These are phyloP conservation scores for Collybia sordida DNA, from an alignment of 768 basidiomycete genomes.

Conservation along the genomic window DNA sequence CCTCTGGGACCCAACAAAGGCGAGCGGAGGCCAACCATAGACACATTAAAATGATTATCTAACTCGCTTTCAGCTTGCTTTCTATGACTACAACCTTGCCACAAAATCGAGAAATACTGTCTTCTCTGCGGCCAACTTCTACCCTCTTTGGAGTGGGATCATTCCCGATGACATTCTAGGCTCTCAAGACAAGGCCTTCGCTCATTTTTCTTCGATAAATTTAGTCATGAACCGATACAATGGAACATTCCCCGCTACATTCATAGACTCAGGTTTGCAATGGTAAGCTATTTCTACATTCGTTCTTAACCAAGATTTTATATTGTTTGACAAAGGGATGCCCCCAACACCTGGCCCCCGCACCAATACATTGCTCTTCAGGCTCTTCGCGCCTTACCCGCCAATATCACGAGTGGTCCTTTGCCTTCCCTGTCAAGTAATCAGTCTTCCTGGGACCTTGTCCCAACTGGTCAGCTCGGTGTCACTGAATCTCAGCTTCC, in stretches of 20 bases:
- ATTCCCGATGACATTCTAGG: constrained; percentile 67
- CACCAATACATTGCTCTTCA: constrained; percentile 80
- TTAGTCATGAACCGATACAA: constrained; percentile 84
- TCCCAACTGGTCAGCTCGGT: constrained; percentile 82
- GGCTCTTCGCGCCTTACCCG: constrained; percentile 73
- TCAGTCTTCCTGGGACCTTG: constrained; percentile 62
- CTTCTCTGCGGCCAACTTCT: constrained; percentile 78
- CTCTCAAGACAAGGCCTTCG: constrained; percentile 60
- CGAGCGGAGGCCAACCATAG: constrained; percentile 9
- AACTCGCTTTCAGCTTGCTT: constrained; percentile 50
- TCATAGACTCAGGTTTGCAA: constrained; percentile 76
- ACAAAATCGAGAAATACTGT: constrained; percentile 61
- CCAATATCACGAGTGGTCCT: constrained; percentile 59
- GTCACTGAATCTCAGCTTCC: constrained; percentile 71
- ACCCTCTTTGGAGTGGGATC: constrained; percentile 87
- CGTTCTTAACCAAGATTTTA: background rate
- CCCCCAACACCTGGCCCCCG: constrained; percentile 89
- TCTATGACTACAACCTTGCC: constrained; percentile 87
- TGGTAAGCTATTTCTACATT: constrained; percentile 47
- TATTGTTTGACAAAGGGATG: constrained; percentile 49
- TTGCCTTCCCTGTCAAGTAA: constrained; percentile 51
- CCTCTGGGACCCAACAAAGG: constrained; percentile 76
- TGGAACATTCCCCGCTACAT: constrained; percentile 81
- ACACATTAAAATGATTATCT: no score
- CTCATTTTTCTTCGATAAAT: constrained; percentile 72